phyloP scores from a whole-genome alignment of 352 stramenopile genomes.

The Phytopythium montanum region DNA sequence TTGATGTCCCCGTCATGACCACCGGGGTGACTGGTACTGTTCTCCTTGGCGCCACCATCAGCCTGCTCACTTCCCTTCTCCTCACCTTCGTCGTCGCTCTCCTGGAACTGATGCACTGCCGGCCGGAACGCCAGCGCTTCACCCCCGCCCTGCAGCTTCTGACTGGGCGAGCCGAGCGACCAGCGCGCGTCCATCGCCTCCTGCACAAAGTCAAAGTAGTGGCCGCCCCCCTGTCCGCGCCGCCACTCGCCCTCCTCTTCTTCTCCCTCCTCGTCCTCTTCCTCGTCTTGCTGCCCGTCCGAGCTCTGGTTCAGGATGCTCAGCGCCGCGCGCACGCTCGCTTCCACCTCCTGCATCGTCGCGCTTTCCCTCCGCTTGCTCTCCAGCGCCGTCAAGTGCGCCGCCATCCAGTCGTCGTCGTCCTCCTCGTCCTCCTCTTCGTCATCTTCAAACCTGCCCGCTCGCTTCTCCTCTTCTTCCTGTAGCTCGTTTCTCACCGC shows the following conservation, averaged over 20 bases:
- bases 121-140: background rate
- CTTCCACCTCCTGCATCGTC: slow-evolving; percentile 38
- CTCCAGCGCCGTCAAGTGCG: slow-evolving; percentile 13
- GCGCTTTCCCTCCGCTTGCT: slow-evolving; percentile 3
- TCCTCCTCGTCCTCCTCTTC: slow-evolving; percentile 25
- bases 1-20: background rate
- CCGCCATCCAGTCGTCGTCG: slow-evolving; percentile 32
- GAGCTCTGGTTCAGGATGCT: slow-evolving; percentile 37
- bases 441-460: slow-evolving; percentile 1
- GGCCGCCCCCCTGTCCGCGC: slow-evolving; percentile 1
- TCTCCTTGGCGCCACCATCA: background rate
- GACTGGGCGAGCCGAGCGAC: slow-evolving; percentile 9
- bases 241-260: slow-evolving; percentile 2
- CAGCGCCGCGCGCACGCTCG: slow-evolving; percentile 45
- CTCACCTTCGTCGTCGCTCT: slow-evolving; percentile 12
- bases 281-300: slow-evolving; percentile 12
- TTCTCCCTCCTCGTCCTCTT: slow-evolving; percentile 14
- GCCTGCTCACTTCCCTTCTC: slow-evolving; percentile 7
- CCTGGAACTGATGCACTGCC: background rate
- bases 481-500: background rate
- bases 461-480: slow-evolving; percentile 4
- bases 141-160: slow-evolving; percentile 2
- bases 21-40: background rate
- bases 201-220: slow-evolving; percentile 55
- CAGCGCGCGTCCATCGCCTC: slow-evolving; percentile 36